Evolutionary conservation across 208 protist genomes (phyloP).

Genomic region (Crithidia fasciculata): DNA sequence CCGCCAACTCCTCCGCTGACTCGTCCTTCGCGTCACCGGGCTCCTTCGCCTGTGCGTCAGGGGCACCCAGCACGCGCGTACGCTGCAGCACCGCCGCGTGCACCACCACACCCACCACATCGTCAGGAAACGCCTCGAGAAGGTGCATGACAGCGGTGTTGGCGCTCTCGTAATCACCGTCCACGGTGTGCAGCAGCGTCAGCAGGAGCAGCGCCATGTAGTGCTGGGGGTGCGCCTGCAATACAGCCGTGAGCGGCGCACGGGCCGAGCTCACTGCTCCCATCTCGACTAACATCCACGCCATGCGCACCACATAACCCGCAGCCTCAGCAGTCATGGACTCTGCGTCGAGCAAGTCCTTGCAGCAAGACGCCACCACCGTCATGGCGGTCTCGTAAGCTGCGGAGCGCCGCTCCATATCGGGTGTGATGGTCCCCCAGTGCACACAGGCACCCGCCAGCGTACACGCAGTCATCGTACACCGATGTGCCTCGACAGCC

Average conservation of each 20-base stretch:
- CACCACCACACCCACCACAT: slow-evolving; percentile 51
- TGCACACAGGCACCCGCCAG: slow-evolving; percentile 51
- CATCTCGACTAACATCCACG: slow-evolving; percentile 67
- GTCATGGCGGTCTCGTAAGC: slow-evolving; percentile 22
- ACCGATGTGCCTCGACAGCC: slow-evolving; percentile 43
- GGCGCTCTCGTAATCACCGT: slow-evolving; percentile 54
- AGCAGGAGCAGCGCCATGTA: slow-evolving; percentile 65
- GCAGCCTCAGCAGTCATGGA: slow-evolving; percentile 29
- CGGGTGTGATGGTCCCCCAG: slow-evolving; percentile 20
- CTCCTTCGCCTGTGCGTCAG: slow-evolving; percentile 16
- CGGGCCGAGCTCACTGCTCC: slow-evolving; percentile 37
- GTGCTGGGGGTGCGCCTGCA: slow-evolving; percentile 38
- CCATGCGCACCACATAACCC: slow-evolving; percentile 45
- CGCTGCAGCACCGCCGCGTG: slow-evolving; percentile 36
- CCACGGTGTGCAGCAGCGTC: slow-evolving; percentile 54
- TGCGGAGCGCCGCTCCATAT: slow-evolving; percentile 22
- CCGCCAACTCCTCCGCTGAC: slow-evolving; percentile 45
- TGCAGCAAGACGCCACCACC: slow-evolving; percentile 22
- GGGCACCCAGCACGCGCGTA: slow-evolving; percentile 5
- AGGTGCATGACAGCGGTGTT: slow-evolving; percentile 39
- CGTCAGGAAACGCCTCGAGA: slow-evolving; percentile 43
- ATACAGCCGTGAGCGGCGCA: slow-evolving; percentile 32
- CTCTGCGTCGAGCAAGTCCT: slow-evolving; percentile 15
- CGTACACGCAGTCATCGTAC: slow-evolving; percentile 42
- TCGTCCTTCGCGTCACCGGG: slow-evolving; percentile 2